Percentiles rank a stretch among this genome's conserved stretches.
Conservation (phyloP, 331 rosid species). For the Acacia concinna region DNA sequence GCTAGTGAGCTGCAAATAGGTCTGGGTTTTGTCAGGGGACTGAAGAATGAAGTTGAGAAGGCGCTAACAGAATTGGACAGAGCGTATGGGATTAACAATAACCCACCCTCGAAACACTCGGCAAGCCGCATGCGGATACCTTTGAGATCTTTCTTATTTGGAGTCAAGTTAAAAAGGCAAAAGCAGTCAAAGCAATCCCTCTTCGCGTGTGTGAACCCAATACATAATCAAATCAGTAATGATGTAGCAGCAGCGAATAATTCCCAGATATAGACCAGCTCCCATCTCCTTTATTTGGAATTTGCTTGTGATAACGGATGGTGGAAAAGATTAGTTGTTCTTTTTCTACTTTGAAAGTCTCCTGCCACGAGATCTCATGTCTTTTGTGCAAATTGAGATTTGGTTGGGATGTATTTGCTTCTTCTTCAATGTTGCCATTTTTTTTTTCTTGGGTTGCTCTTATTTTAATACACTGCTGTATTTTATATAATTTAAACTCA, state of each 20-base stretch:
- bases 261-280: conserved; percentile 31
- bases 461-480: not conserved
- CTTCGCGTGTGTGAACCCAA: conserved; percentile 64
- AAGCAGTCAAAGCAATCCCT: conserved; percentile 57
- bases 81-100: conserved; percentile 42
- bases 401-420: not conserved
- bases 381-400: not conserved
- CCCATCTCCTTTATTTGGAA: not conserved
- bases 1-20: conserved; percentile 72
- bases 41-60: conserved; percentile 66
- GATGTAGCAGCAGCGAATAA: conserved; percentile 27
- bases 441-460: not conserved
- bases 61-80: conserved; percentile 61
- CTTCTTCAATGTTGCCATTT: not conserved
- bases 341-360: not conserved
- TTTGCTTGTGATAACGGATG: conserved; percentile 15
- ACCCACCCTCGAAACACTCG: conserved; percentile 27
- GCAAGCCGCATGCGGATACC: conserved; percentile 60
- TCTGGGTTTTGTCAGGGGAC: conserved; percentile 55
- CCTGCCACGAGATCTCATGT: not conserved
- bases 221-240: conserved; percentile 51
- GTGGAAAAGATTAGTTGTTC: not conserved
- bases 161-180: conserved; percentile 75
- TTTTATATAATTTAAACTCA: not conserved
- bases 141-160: conserved; percentile 86